Evolutionary conservation across 352 stramenopile genomes (phyloP).

Genomic region (Phytopythium delawarense): DNA sequence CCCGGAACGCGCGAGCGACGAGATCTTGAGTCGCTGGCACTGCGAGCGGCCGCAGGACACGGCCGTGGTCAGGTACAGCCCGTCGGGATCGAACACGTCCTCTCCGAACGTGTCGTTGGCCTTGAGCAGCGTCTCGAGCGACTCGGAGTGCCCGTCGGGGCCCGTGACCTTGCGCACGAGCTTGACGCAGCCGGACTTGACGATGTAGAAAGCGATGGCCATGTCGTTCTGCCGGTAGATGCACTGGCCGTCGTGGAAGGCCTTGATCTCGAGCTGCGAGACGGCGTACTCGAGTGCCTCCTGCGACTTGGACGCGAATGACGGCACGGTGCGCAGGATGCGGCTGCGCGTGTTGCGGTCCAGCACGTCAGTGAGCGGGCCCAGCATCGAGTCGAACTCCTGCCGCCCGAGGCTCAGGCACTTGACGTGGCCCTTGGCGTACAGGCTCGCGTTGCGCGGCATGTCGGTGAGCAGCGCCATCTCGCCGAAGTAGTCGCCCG

Average conservation of each 20-base stretch:
- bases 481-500: slow-evolving; percentile 90
- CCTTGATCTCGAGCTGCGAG: slow-evolving; percentile 74
- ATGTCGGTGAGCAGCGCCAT: slow-evolving; percentile 89
- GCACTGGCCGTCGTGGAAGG: slow-evolving; percentile 61
- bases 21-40: slow-evolving; percentile 59
- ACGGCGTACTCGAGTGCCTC: slow-evolving; percentile 69
- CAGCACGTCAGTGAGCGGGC: slow-evolving; percentile 67
- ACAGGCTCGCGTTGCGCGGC: slow-evolving; percentile 74
- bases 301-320: slow-evolving; percentile 47
- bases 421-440: slow-evolving; percentile 57
- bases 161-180: slow-evolving; percentile 39
- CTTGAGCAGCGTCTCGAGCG: slow-evolving; percentile 53
- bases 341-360: slow-evolving; percentile 69
- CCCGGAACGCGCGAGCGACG: slow-evolving; percentile 39
- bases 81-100: slow-evolving; percentile 51
- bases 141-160: slow-evolving; percentile 18
- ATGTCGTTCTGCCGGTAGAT: slow-evolving; percentile 52
- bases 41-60: slow-evolving; percentile 63
- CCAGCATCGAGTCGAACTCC: slow-evolving; percentile 78
- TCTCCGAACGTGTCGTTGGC: slow-evolving; percentile 72
- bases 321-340: slow-evolving; percentile 54
- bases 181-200: slow-evolving; percentile 74
- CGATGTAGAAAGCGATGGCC: slow-evolving; percentile 67
- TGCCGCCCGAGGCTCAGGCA: slow-evolving; percentile 62
- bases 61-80: slow-evolving; percentile 46